Evolutionary conservation across 1,284 basidiomycete species (phyloP), one percentile per base, ranked within the genome.

Genomic region (Apiotrichum brassicae): DNA sequence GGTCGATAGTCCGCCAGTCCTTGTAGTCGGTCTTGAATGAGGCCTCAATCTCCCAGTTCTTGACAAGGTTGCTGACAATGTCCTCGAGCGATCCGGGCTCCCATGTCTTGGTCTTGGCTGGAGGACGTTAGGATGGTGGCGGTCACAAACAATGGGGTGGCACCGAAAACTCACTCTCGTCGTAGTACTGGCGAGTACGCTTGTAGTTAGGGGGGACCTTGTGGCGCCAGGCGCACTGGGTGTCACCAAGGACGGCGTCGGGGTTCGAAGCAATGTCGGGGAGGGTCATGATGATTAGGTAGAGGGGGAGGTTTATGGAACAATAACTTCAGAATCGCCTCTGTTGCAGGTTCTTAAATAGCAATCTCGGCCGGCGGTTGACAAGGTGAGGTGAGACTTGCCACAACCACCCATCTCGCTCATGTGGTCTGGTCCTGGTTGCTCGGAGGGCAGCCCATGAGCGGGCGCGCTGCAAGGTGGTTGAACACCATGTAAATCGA

Each of bases 31-130:
- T 54, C 53, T 54, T 54, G 53, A 44, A 54, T 22, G 48, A 51
- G 9, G 53, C 53, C 53, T 54, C 53, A 28, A 54, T 54, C 43
- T 54, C 53, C 53, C 53, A 54, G 53, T 54, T 54, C 53, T 54
- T 54, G 24, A 54, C 53, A 19, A 54, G 46, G 49, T 54, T 54
- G 43, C 44, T 43, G 34, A 51, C 53, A 43, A 54, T 50, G 33
- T 39, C 36, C 37, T 43, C 36, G 33, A 54, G 53, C 37, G 53
- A 54, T 2, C 53, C 53, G 6, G 45, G 45, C 22, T 32, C 46
- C 46, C 49, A 49, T n/a, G 20, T 37, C 46, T 33, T 39, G 25
- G 33, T 38, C 53, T 51, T 50, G 37, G 49, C 53, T 54, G 51
- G 9, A 18, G 30, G 8, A 26, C 32, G 41, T 18, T 19, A 30